Base-by-base conservation (phyloP, 1,139 yeast genomes). In the Candida sp. region DNA sequence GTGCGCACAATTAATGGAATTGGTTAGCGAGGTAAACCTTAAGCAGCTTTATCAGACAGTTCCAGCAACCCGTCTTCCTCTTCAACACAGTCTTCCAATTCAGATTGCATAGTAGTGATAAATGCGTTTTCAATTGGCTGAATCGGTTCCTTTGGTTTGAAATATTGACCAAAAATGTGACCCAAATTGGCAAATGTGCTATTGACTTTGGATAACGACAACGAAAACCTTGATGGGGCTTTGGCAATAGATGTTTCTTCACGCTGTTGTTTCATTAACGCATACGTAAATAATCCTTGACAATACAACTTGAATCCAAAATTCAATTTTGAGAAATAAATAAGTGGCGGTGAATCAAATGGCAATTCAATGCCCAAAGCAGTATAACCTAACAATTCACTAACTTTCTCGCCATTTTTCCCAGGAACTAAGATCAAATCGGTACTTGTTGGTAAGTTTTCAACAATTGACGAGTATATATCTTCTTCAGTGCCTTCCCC, bases 241-340 rank as follows among this genome's bases (percentile, higher is more conserved):
- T 25, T 2, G 7, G 2, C 29, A 25, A 25, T 3, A 2, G 29
- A 25, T 2, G 22, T 3, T 11, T n/a, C 22, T 21, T 29, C 34
- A 29, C 35, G 25, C 19, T 32, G 34, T 32, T 32, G 12, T n/a
- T 11, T 32, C 7, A 6, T 32, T 3, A 19, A 9, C 11, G 52
- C 52, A 42, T 49, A 57, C 34, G 44, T 44, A 35, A 47, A 55
- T 22, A 57, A 32, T 2, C 57, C 43, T 40, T 49, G 51, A 23
- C 55, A 42, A 39, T 51, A 58, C 21, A 56, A 50, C 21, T 50
- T 51, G 36, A 54, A 58, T 7, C 61, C 58, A 43, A 59, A 56
- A 27, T 49, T 47, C 7, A 47, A 33, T 19, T 44, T 45, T 7
- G 51, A 53, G 34, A 52, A 46, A 35, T 52, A 51, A 2, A 55